These are phyloP conservation scores for Carex pumila DNA, from an alignment of 176 grass and related monocot genomes.

Conservation along the genomic window DNA sequence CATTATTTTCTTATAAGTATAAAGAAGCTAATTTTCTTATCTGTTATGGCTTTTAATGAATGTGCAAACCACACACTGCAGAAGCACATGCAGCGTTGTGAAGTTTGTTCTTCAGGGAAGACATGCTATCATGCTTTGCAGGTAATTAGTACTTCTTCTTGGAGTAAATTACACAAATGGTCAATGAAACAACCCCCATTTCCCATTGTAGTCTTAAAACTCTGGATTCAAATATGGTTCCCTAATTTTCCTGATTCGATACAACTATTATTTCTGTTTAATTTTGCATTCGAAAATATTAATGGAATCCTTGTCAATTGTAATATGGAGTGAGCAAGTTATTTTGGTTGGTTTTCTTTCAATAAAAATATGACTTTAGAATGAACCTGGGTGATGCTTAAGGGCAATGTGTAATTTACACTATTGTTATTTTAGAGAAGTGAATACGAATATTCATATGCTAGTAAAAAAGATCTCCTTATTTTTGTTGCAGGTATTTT, in stretches of 20 bases:
- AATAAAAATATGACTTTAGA: not conserved
- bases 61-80: slow-evolving; percentile 26
- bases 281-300: not conserved
- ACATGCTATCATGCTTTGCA: slow-evolving; percentile 91
- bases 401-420: not conserved
- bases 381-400: not conserved
- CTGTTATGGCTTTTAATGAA: not conserved
- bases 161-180: not conserved
- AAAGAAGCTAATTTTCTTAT: slow-evolving; percentile 2
- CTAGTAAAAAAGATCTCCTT: not conserved
- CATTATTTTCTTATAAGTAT: slow-evolving; percentile 8
- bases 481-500: not conserved
- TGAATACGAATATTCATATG: not conserved
- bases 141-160: slow-evolving; percentile 33
- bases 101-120: slow-evolving; percentile 89
- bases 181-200: not conserved
- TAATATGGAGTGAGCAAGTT: not conserved
- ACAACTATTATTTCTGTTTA: not conserved
- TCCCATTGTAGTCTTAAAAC: not conserved
- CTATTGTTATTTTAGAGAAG: not conserved
- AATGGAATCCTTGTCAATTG: not conserved
- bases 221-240: not conserved
- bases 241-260: not conserved
- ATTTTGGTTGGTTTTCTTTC: not conserved
- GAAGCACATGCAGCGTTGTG: slow-evolving; percentile 79